Percentiles rank a stretch among this genome's conserved stretches.
These are phyloP conservation scores for Diutina sp. DNA, from an alignment of 1,139 yeast genomes.

Conservation along the genomic window DNA sequence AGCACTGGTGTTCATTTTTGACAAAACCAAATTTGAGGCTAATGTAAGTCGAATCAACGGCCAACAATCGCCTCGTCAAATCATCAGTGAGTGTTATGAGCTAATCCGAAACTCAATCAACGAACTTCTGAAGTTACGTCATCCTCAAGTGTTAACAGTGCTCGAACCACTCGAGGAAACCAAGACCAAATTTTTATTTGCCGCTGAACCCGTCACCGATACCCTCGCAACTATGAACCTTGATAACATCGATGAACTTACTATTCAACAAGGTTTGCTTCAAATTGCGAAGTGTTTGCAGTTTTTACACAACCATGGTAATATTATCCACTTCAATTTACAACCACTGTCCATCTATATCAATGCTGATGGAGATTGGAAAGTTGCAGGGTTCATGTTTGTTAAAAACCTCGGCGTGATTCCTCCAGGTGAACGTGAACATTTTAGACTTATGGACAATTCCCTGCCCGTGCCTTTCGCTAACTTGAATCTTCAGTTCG, in stretches of 20 bases:
- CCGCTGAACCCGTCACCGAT: conserved; percentile 64
- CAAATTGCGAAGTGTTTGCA: conserved; percentile 71
- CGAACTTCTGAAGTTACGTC: conserved; percentile 69
- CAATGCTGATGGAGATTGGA: conserved; percentile 90
- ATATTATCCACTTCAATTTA: conserved; percentile 64
- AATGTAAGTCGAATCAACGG: conserved; percentile 40
- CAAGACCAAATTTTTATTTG: conserved; percentile 65
- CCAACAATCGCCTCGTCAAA: conserved; percentile 25
- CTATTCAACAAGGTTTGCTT: conserved; percentile 74
- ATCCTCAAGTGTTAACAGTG: conserved; percentile 73
- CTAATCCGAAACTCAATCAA: conserved; percentile 39
- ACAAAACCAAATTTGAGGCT: conserved; percentile 63
- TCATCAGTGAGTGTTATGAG: conserved; percentile 28
- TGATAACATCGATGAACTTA: conserved; percentile 45
- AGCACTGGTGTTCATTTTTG: conserved; percentile 81
- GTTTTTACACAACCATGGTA: conserved; percentile 69
- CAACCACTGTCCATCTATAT: conserved; percentile 69
- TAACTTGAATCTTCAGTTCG: conserved; percentile 56
- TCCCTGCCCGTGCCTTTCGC: conserved; percentile 75
- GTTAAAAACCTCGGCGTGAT: conserved; percentile 41
- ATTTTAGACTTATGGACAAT: conserved; percentile 47
- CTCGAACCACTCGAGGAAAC: conserved; percentile 87
- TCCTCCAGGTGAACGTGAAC: conserved; percentile 34
- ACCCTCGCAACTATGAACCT: conserved; percentile 37
- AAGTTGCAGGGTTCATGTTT: conserved; percentile 65